phyloP scores from a whole-genome alignment of 2,329 filamentous ascomycete genomes.

The Colletotrichum tofieldiae region DNA sequence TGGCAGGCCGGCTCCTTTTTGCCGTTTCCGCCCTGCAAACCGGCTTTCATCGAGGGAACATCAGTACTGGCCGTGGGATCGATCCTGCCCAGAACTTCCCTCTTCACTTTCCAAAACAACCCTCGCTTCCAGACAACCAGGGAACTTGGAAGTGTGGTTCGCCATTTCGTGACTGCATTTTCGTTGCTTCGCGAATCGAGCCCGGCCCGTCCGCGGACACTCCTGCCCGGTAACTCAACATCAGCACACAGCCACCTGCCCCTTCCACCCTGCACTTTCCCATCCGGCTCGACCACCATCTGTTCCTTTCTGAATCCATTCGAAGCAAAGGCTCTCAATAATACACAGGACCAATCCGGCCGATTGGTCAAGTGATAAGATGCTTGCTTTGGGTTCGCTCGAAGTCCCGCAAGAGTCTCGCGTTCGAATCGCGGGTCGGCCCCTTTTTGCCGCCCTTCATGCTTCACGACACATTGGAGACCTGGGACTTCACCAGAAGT shows the following conservation, averaged over 20 bases:
- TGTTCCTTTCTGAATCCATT: not conserved
- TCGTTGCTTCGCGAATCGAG: not conserved
- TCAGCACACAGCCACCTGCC: slow-evolving; percentile 1
- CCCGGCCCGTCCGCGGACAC: not conserved
- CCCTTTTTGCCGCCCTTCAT: not conserved
- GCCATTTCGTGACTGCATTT: not conserved
- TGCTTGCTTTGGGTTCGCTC: slow-evolving; percentile 32
- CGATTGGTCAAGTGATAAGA: slow-evolving; percentile 37
- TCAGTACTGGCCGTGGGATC: not conserved
- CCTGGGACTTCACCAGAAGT: not conserved
- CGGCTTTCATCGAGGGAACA: not conserved
- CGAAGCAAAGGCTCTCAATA: not conserved
- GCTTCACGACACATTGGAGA: no score
- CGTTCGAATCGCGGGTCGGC: slow-evolving; percentile 21
- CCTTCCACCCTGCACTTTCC: not conserved
- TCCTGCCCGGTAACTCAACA: slow-evolving; percentile 17
- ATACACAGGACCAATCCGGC: not conserved
- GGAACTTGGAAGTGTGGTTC: no score
- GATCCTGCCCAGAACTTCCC: not conserved
- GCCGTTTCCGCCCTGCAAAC: not conserved
- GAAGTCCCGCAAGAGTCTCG: slow-evolving; percentile 28
- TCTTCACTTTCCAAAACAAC: not conserved
- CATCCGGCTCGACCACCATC: not conserved
- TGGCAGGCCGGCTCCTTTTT: not conserved
- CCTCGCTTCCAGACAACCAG: no score